phyloP scores from a whole-genome alignment of 177 flowering plant species.

The Vitis hybrid region DNA sequence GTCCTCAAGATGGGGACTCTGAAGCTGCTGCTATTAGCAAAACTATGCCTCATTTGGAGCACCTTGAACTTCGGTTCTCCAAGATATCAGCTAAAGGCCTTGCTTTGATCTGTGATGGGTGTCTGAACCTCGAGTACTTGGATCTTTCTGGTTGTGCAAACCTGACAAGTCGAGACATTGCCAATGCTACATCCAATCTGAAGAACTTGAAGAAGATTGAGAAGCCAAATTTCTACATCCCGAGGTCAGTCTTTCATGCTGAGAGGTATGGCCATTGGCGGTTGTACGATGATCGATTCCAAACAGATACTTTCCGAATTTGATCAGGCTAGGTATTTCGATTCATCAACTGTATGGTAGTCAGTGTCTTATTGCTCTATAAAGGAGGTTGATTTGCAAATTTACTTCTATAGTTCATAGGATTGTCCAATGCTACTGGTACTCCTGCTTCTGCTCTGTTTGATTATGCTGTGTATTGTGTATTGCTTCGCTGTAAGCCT shows the following conservation, averaged over 20 bases:
- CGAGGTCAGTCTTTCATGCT: conserved; percentile 60
- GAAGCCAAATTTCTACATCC: conserved; percentile 74
- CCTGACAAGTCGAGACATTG: conserved; percentile 68
- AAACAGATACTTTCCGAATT: conserved; percentile 72
- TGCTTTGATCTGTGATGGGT: conserved; percentile 53
- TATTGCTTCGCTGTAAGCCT: too few relatives aligned
- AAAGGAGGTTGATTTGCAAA: too few relatives aligned
- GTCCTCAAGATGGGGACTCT: conserved; percentile 75
- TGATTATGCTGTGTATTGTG: too few relatives aligned
- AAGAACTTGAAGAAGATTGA: conserved; percentile 63
- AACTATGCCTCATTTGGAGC: conserved; percentile 60
- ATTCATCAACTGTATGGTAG: too few relatives aligned
- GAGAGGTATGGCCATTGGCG: conserved; percentile 93
- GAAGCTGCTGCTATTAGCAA: conserved; percentile 70
- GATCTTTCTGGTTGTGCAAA: conserved; percentile 82
- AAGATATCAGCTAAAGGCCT: conserved; percentile 72
- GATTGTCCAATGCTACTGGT: too few relatives aligned
- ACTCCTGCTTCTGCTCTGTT: too few relatives aligned
- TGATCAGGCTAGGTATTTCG: conserved; percentile 23
- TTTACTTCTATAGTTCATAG: too few relatives aligned
- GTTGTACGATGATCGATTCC: conserved; percentile 88
- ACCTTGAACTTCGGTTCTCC: conserved; percentile 74
- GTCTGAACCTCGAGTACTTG: conserved; percentile 54
- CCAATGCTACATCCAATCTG: conserved; percentile 44
- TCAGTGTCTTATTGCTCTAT: too few relatives aligned